Evolutionary conservation across 2,329 filamentous ascomycete genomes (phyloP), one percentile per base, ranked within the genome.

Genomic region (Neonectria ditissima): DNA sequence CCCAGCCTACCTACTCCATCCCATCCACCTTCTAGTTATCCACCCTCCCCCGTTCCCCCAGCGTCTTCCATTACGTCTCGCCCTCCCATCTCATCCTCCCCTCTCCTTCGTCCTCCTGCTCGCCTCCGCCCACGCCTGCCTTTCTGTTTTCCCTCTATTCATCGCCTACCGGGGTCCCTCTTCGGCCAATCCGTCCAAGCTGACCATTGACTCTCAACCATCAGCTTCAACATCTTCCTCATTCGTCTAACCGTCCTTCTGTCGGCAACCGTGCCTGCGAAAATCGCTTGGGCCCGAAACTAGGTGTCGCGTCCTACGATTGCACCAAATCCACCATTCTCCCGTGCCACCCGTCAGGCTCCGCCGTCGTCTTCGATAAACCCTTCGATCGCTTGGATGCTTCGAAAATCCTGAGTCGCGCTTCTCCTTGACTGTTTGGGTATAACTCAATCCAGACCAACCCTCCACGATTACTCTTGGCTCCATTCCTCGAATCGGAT

Each of bases 191-290:
- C 30, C 13, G 32, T 50, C 45, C 47, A 45, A 14, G 41, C 63
- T 65, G 39, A 65, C 59, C 13, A 18, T 60, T 44, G 22, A 52
- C 50, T 45, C 53, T 64, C 62, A 51, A 58, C 26, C 48, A 47
- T 53, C 65, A 73, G 71, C 58, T 64, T 41, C 59, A 65, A 64
- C 55, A 68, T 59, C 63, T 61, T 68, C 59, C 60, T 65, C 59
- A 69, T 68, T 63, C 65, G 52, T 62, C 32, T 39, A 53, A 16
- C 60, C 58, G 54, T 52, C 34, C 59, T 60, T 62, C 69, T 69
- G 68, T 65, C 59, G 61, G 51, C 61, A 66, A 55, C 67, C 63
- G 61, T 66, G 48, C 58, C 58, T 60, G 59, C 69, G 64, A 69
- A 67, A 62, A 62, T 65, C 52, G 51, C 28, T 43, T 57, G 41